Base-by-base conservation (phyloP, 371 early-diverging fungal species). In the Smittium culicis region DNA sequence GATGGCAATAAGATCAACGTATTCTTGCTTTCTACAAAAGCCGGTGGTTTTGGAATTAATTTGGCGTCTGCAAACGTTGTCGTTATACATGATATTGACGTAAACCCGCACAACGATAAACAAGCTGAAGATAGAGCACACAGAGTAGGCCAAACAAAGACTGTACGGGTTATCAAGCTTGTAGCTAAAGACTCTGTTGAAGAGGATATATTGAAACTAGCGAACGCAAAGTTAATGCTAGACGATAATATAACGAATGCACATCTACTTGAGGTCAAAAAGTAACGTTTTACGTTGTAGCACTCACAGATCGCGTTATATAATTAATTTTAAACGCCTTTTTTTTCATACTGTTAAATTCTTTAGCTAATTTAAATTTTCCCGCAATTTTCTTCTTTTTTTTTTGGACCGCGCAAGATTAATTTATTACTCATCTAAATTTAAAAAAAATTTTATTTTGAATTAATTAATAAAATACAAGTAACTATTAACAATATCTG, bases 11-110 rank as follows among this genome's bases (percentile, higher is more conserved):
- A 45, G 5, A 11, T 45, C 11, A 45, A 20, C 11, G 20, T 45
- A 5, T 99, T 99, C 77, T 79, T 99, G 69, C 80, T 99, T 24
- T 95, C 96, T 1, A 99, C 99, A 3, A 86, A 92, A 54, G 98
- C 99, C 17, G 93, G 94, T 66, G 94, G 94, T 0, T 85, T 90
- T 65, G 93, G 92, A 54, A 86, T 97, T 67, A 97, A 97, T 70
- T 71, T 97, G 72, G 92, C 92, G 1, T 81, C 88, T 1, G 94
- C 96, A 33, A 90, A 90, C 68, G 84, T 88, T 17, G 94, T 97
- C 20, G 84, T 97, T 54, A 77, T 96, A 65, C 89, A 89, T 73
- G 96, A 95, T 70, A 75, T 88, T 58, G 98, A 96, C 66, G 93
- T 88, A 75, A 98, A 96, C 71, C 97, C 98, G 0, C 94, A 93